A percentile compares a stretch with the other conserved stretches of the same genome.
Evolutionary conservation across 306 rosid genomes (phyloP).

Genomic region (Rosa chinensis): DNA sequence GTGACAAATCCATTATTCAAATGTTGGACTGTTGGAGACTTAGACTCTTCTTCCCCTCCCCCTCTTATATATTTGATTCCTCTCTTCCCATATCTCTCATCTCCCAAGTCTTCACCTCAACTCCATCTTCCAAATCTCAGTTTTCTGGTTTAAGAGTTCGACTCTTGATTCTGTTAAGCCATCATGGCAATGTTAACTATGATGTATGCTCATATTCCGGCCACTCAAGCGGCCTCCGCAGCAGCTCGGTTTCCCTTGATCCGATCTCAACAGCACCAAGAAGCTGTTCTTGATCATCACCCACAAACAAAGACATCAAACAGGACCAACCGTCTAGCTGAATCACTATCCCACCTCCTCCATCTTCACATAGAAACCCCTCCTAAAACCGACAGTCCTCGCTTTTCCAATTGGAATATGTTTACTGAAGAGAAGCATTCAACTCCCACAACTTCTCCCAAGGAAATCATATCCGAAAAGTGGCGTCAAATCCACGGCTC

Average conservation of each 20-base stretch:
- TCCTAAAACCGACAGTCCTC: slow-evolving; percentile 5
- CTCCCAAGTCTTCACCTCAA: neutral
- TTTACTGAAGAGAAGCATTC: slow-evolving; percentile 32
- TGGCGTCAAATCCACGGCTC: slow-evolving; percentile 63
- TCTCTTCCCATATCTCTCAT: neutral
- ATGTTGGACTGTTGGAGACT: neutral
- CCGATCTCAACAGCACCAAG: slow-evolving; percentile 29
- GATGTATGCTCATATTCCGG: slow-evolving; percentile 21
- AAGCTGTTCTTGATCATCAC: slow-evolving; percentile 22
- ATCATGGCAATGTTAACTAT: slow-evolving; percentile 37
- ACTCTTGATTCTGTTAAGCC: neutral
- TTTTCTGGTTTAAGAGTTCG: neutral
- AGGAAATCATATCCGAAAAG: slow-evolving; percentile 41
- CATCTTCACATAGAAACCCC: slow-evolving; percentile 45
- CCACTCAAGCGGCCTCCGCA: slow-evolving; percentile 1
- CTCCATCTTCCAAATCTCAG: neutral
- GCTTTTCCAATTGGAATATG: slow-evolving; percentile 13
- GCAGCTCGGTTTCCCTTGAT: slow-evolving; percentile 7
- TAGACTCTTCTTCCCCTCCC: neutral
- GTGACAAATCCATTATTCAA: neutral
- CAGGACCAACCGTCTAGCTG: slow-evolving; percentile 34
- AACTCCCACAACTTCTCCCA: slow-evolving; percentile 57
- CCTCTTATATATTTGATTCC: neutral
- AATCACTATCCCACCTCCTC: slow-evolving; percentile 48
- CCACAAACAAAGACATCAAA: slow-evolving; percentile 28